phyloP scores from a whole-genome alignment of 768 basidiomycete genomes.

The Gloeopeniophorella convolvens region DNA sequence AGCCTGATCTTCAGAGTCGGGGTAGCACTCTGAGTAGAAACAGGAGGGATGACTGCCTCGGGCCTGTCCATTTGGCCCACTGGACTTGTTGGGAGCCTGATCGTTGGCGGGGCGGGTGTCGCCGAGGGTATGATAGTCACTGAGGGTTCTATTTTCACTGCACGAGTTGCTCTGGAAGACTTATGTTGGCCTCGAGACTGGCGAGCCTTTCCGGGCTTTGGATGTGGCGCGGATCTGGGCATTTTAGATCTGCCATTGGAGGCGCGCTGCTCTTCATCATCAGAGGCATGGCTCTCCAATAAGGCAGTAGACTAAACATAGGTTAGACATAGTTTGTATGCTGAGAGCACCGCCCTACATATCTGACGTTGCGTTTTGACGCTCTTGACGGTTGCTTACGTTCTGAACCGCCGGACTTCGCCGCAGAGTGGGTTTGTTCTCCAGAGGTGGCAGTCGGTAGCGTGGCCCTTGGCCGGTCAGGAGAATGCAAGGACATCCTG shows the following conservation, averaged over 20 bases:
- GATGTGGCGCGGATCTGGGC: constrained; percentile 11
- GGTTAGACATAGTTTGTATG: not conserved
- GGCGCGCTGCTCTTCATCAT: constrained; percentile 9
- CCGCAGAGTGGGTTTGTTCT: constrained; percentile 1
- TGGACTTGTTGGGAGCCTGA: not conserved
- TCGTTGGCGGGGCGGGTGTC: not conserved
- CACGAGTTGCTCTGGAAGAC: not conserved
- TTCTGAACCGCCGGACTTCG: constrained; percentile 4
- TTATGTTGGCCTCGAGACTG: constrained; percentile 8
- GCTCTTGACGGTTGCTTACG: constrained; percentile 21
- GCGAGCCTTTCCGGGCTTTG: constrained; percentile 8
- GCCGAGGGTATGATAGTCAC: not conserved
- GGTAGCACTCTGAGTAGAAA: not conserved
- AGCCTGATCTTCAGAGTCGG: constrained; percentile 17
- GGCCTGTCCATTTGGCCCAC: not conserved
- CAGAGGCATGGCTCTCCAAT: constrained; percentile 16
- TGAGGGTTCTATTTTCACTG: constrained; percentile 2
- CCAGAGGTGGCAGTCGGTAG: not conserved
- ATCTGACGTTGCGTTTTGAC: constrained; percentile 19
- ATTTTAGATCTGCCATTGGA: not conserved
- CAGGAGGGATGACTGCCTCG: constrained; percentile 1
- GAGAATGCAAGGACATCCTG: not conserved
- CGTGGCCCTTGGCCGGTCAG: not conserved
- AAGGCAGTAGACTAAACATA: constrained; percentile 1
- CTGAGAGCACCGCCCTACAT: constrained; percentile 9